Evolutionary conservation across 2,329 filamentous ascomycete genomes (phyloP), one percentile per base, ranked within the genome.

Genomic region (Macrophomina phaseolina): DNA sequence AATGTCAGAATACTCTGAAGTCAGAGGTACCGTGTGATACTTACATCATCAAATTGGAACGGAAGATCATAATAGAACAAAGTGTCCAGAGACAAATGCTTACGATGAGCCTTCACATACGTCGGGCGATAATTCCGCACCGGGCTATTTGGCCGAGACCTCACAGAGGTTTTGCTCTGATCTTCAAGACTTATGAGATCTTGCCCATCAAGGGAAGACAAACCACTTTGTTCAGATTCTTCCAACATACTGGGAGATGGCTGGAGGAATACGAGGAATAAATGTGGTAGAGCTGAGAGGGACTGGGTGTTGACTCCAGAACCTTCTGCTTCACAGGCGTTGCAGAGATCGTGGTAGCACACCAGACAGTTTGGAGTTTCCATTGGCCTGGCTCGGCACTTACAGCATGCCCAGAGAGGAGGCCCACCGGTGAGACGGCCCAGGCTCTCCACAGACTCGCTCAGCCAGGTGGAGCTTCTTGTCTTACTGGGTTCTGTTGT

Each of bases 41-140:
- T 52, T 42, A 38, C 53, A 14, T 9, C 51, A 30, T 56, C 64
- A 18, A 66, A 51, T 5, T 60, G n/a, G 12, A 56, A 67, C 5
- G 58, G 58, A 38, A 67, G 65, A 32, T 55, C 58, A n/a, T 64
- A 64, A 11, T 64, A 67, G 14, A 56, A 55, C 9, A 67, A 30
- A 8, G 65, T 67, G 16, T 67, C 56, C 6, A 64, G 12, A 14
- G 58, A 55, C 14, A 67, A 28, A 46, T 67, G 38, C 28, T 30
- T 64, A 14, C 65, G 58, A 36, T 55, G 56, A 18, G 34, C 32
- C 58, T 61, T 62, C 8, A 52, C 45, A 11, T 38, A 49, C 8
- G 45, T 62, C 3, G 58, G 45, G 9, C 9, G 11, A 32, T 62
- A 49, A n/a, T 49, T 40, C 5, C 46, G 30, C 16, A 30, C 49